These are phyloP conservation scores for Dysphania ambrosioides DNA, from an alignment of 148 eudicot genomes.

Conservation along the genomic window DNA sequence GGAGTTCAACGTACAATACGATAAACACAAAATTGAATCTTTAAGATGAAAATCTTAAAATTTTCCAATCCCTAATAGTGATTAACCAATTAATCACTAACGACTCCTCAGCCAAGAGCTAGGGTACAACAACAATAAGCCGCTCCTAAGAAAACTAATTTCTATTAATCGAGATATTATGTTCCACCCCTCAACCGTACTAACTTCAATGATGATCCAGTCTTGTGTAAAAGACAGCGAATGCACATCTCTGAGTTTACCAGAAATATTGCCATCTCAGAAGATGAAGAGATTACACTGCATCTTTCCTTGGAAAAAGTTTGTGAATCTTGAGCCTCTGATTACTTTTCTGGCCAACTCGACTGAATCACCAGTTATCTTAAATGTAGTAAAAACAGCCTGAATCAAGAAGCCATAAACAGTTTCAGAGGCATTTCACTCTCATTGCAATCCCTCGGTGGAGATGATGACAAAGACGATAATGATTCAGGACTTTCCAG, in stretches of 20 bases:
- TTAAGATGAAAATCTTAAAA: no score
- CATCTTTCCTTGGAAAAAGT: neutral
- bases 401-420: conserved; percentile 30
- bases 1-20: no score
- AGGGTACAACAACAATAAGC: no score
- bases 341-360: neutral
- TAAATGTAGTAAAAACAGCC: neutral
- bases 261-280: neutral
- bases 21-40: no score
- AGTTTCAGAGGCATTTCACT: conserved; percentile 33
- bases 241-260: no score
- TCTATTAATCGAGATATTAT: no score
- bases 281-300: neutral
- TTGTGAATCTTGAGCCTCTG: neutral
- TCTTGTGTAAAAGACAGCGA: neutral
- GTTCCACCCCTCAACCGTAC: neutral
- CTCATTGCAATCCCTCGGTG: conserved; percentile 22
- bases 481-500: conserved; percentile 11
- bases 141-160: neutral
- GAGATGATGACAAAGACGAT: conserved; percentile 19
- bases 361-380: conserved; percentile 1
- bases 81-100: no score
- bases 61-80: no score
- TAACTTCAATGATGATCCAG: neutral
- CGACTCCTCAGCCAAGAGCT: no score